Evolutionary conservation across 2,329 filamentous ascomycete species (phyloP).

Genomic region (Paracoccidioides lutzii): DNA sequence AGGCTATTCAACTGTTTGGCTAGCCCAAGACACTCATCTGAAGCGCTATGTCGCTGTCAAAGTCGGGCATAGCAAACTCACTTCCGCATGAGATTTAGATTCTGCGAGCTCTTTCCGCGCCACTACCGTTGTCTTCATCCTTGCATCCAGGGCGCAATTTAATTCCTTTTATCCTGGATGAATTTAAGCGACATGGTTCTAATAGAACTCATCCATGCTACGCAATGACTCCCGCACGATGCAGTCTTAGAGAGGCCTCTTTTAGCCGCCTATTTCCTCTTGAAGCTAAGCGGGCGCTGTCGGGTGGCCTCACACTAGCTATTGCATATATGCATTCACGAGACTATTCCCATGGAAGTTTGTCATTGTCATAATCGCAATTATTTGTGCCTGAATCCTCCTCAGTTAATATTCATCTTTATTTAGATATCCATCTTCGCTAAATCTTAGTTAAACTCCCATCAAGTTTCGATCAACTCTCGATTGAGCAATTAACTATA

Average conservation of each 20-base stretch:
- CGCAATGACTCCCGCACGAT: conserved; percentile 9
- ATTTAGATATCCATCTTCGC: conserved; percentile 19
- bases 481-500: conserved; percentile 23
- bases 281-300: conserved; percentile 11
- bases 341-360: conserved; percentile 12
- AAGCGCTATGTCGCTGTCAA: conserved; percentile 20
- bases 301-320: conserved; percentile 8
- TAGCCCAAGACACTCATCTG: conserved; percentile 22
- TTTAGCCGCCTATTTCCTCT: conserved; percentile 8
- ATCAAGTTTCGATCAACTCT: conserved; percentile 18
- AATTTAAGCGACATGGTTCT: conserved; percentile 8
- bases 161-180: conserved; percentile 6
- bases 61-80: conserved; percentile 13
- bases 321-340: conserved; percentile 11
- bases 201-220: conserved; percentile 10
- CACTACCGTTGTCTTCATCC: background rate
- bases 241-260: conserved; percentile 12
- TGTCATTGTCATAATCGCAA: conserved; percentile 1
- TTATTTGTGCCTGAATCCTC: background rate
- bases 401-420: background rate
- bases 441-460: conserved; percentile 18
- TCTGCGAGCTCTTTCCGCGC: conserved; percentile 13
- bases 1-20: conserved; percentile 31
- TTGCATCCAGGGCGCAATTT: background rate
- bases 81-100: conserved; percentile 10